Base-by-base conservation (phyloP, 139 green algal species). In the Penium margaritaceum region DNA sequence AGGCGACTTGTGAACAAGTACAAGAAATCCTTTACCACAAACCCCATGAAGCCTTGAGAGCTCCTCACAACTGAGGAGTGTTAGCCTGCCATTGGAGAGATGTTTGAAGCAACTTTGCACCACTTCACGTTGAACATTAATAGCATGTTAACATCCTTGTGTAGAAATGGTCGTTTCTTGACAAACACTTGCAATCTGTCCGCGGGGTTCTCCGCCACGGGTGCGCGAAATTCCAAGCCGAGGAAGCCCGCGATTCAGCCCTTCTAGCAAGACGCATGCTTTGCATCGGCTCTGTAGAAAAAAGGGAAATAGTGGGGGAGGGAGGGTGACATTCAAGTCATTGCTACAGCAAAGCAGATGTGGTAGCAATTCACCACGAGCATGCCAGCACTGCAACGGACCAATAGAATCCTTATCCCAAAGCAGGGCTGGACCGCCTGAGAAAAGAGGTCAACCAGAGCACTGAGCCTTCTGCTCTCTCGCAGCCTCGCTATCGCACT, bases 211-310 rank as follows among this genome's bases (percentile, higher is more conserved):
- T n/a, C n/a, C n/a, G n/a, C n/a, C n/a, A n/a, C 70, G 37, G 1
- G 57, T 77, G n/a, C 65, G 66, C 43, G 29, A 53, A 37, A 83
- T 27, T 5, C 71, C 75, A 33, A 83, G 63, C n/a, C 34, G 77
- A 12, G 78, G 78, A 9, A 82, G 4, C 0, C 76, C 78, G 38
- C 41, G 58, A 29, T 84, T 84, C 36, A 84, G 80, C 9, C 78
- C 76, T 5, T 84, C 78, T 24, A 84, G 53, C 35, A 83, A 24
- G n/a, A 83, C 76, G 55, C 77, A 83, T 29, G 77, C 76, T 39
- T 83, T 83, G 76, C 76, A 83, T 32, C 30, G 36, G 46, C 75
- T 44, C 77, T 83, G 77, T 39, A 14, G 21, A 29, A 55, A 2
- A 33, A 1, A 24, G 29, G n/a, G n/a, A n/a, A n/a, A n/a, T n/a